phyloP scores from a whole-genome alignment of 23 red algal species.

The Gracilaria gracilis region DNA sequence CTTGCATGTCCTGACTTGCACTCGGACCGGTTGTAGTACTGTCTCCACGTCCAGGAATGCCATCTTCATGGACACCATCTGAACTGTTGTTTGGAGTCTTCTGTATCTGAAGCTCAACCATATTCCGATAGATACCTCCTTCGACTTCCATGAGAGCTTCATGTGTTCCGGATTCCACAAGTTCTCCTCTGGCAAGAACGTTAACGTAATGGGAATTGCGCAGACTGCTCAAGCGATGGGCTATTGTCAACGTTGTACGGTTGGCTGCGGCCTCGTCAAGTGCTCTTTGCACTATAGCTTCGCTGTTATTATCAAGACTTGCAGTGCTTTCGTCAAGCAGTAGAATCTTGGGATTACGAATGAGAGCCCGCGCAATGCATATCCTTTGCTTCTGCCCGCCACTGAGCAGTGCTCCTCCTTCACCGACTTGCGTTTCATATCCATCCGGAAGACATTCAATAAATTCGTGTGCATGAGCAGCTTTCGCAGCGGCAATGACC shows the following conservation, averaged over 20 bases:
- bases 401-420: conserved; percentile 86
- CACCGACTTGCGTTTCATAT: conserved; percentile 85
- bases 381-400: conserved; percentile 99
- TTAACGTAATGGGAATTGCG: conserved; percentile 68
- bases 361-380: conserved; percentile 89
- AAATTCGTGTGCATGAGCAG: conserved; percentile 76
- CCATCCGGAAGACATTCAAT: conserved; percentile 73
- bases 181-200: conserved; percentile 64
- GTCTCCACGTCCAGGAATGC: not conserved
- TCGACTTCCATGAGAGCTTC: conserved; percentile 57
- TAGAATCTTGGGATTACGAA: conserved; percentile 86
- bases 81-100: not conserved
- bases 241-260: conserved; percentile 84
- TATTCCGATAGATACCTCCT: conserved; percentile 63
- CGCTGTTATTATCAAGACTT: conserved; percentile 77
- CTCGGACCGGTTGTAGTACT: conserved; percentile 14
- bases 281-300: conserved; percentile 82
- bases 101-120: conserved; percentile 49
- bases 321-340: conserved; percentile 89
- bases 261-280: conserved; percentile 46
- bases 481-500: conserved; percentile 60
- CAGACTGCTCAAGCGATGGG: conserved; percentile 82
- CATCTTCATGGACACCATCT: not conserved
- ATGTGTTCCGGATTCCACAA: conserved; percentile 79
- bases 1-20: not conserved